Evolutionary conservation across 345 rosid species (phyloP), one percentile per base, ranked within the genome.

Genomic region (Citropsis articulata): DNA sequence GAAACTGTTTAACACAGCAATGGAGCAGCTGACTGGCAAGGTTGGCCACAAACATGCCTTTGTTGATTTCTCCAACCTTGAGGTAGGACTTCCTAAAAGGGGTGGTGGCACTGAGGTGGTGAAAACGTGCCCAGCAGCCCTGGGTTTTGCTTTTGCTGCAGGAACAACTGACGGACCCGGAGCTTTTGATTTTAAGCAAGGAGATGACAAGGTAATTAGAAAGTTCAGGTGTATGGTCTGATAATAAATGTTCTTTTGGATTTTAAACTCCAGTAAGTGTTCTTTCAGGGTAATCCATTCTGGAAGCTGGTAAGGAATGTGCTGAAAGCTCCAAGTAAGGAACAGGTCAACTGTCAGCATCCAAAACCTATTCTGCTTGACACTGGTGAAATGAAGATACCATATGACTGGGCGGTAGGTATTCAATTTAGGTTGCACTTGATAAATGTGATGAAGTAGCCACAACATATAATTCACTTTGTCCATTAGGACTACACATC

Each of bases 131-230:
- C 97, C 94, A 18, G 94, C 93, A 78, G 97, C 94, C 69, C 80
- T 90, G 91, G 97, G 97, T 6, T 92, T 92, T 78, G 89, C 84
- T 75, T 92, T 92, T 89, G 97, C 97, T 42, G 97, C 93, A 1
- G 94, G 97, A 82, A 92, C 97, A 27, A 92, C 97, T 42, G 97
- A 92, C 85, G 97, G 97, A 25, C 97, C 93, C 38, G 97, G 97
- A 69, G 97, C 97, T 83, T 92, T 92, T 75, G 94, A 90, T 84
- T 92, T 92, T 78, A 84, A 78, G 85, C 97, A 92, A 88, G 97
- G 97, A 75, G 97, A 90, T 86, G 90, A 89, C 68, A 71, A 88
- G 82, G 97, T 87, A 77, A 73, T 72, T 25, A 28, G 35, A 30
- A 61, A 21, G 21, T 22, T 50, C 25, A 69, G 25, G 28, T 42